phyloP scores from a whole-genome alignment of 768 basidiomycete species.

The Erythrobasidium yunnanense region DNA sequence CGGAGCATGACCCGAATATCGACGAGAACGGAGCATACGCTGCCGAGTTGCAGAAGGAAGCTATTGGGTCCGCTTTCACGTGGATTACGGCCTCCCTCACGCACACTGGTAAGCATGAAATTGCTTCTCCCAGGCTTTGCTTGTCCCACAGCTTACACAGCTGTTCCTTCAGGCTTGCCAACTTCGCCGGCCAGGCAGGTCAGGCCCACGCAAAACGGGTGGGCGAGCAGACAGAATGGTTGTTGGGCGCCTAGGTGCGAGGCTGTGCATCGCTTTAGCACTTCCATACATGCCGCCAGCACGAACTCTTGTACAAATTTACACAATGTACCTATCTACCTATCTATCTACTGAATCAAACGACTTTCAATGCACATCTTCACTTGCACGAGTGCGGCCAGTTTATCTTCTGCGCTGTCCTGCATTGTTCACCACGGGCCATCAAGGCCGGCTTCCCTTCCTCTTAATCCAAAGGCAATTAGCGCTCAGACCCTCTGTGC shows the following conservation, averaged over 20 bases:
- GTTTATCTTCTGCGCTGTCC: neutral
- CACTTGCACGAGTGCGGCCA: neutral
- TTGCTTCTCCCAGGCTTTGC: neutral
- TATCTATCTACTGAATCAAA: neutral
- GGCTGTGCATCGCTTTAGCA: neutral
- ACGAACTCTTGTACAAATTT: neutral
- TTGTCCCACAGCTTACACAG: neutral
- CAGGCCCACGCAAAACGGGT: neutral
- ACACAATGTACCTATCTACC: neutral
- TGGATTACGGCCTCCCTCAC: neutral
- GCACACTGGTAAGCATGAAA: neutral
- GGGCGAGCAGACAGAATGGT: neutral
- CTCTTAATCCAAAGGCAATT: neutral
- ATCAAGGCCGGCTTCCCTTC: neutral
- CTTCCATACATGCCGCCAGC: neutral
- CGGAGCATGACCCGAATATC: neutral
- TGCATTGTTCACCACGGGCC: neutral
- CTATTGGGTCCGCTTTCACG: neutral
- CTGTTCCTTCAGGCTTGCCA: neutral
- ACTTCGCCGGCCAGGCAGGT: neutral
- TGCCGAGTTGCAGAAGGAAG: neutral
- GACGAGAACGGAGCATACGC: neutral
- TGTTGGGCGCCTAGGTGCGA: neutral
- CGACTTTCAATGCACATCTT: neutral
- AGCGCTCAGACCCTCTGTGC: neutral